Percentiles rank a stretch among this genome's conserved stretches.
Conservation (phyloP, 345 rosid species). For the Lagerstroemia speciosa region DNA sequence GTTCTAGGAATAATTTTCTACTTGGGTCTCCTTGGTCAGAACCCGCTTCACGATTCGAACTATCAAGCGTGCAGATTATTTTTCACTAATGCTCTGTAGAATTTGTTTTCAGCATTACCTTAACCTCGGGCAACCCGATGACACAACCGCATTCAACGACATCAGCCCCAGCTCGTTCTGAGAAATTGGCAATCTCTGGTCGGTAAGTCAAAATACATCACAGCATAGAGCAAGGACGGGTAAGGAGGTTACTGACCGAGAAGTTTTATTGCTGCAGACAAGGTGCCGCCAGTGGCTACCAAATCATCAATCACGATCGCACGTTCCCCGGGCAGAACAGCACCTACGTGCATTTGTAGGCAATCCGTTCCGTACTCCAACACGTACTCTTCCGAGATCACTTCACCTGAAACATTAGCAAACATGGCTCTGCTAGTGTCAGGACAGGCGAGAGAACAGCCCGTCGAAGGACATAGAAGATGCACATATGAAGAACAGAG, state of each 20-base stretch:
- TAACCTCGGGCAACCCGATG: constrained; percentile 62
- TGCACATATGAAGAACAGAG: not conserved
- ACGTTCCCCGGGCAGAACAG: constrained; percentile 56
- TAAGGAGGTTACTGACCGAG: constrained; percentile 32
- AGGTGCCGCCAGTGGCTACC: constrained; percentile 85
- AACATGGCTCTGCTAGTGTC: not conserved
- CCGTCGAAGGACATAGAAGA: not conserved
- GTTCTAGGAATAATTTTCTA: too few relatives aligned
- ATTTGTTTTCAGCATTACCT: constrained; percentile 27
- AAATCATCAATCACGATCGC: constrained; percentile 69
- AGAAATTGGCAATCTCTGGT: not conserved
- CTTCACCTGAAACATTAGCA: constrained; percentile 37
- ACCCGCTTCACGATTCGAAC: not conserved
- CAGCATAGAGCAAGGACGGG: not conserved
- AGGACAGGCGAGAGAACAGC: not conserved
- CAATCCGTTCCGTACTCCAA: constrained; percentile 88
- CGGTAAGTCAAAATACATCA: not conserved
- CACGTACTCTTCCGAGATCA: constrained; percentile 53
- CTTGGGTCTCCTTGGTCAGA: too few relatives aligned
- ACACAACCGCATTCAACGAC: constrained; percentile 75
- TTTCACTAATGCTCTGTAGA: not conserved
- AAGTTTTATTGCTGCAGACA: constrained; percentile 71
- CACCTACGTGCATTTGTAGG: constrained; percentile 72
- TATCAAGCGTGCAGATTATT: not conserved
- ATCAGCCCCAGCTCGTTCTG: constrained; percentile 58